These are phyloP conservation scores for Boletus edulis DNA, from an alignment of 768 basidiomycete genomes.

Conservation along the genomic window DNA sequence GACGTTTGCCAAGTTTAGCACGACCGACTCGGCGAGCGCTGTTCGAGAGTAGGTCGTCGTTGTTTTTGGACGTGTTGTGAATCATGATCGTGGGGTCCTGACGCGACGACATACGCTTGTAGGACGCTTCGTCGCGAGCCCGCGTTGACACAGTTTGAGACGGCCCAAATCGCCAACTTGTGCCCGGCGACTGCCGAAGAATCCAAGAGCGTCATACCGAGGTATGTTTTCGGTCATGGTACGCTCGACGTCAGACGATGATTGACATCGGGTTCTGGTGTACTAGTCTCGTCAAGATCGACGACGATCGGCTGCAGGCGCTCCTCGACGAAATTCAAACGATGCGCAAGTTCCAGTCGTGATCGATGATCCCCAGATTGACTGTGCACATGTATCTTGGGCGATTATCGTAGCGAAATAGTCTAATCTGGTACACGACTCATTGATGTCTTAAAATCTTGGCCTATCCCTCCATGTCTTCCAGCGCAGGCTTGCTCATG, in stretches of 20 bases:
- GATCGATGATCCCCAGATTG: constrained; percentile 14
- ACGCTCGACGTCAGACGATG: no score
- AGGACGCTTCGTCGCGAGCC: constrained; percentile 80
- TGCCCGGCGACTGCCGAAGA: constrained; percentile 88
- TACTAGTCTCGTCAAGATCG: constrained; percentile 76
- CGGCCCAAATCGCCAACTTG: constrained; percentile 88
- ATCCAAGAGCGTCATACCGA: constrained; percentile 88
- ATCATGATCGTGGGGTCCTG: neutral
- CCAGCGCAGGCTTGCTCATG: constrained; percentile 42
- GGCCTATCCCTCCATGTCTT: constrained; percentile 48
- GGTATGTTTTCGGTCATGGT: constrained; percentile 40
- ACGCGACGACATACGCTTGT: neutral
- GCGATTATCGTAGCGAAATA: constrained; percentile 4
- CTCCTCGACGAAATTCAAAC: constrained; percentile 87
- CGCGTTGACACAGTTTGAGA: constrained; percentile 84
- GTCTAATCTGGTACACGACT: neutral
- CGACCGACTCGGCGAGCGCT: constrained; percentile 77
- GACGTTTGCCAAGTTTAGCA: constrained; percentile 88
- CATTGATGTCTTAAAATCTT: neutral
- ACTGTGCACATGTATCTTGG: neutral
- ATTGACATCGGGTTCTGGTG: no score
- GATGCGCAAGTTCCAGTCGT: constrained; percentile 87
- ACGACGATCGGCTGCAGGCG: constrained; percentile 81
- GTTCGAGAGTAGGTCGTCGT: constrained; percentile 78
- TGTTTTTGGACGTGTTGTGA: no score